Conservation (phyloP, 176 grass and related monocot genomes). For the Rhynchospora pubera region DNA sequence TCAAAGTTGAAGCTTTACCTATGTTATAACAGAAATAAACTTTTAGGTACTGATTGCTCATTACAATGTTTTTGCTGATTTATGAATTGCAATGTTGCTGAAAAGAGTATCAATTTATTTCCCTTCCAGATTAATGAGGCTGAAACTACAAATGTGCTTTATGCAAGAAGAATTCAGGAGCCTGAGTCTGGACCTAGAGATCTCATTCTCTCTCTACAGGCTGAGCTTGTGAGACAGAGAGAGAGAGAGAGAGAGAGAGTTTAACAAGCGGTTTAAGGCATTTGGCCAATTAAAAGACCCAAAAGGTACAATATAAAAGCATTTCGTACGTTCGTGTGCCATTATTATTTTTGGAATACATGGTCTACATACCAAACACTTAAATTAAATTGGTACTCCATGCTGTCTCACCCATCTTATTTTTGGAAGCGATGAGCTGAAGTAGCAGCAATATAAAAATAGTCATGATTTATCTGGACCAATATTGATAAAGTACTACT, state of each 20-base stretch:
- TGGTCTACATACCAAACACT: not conserved
- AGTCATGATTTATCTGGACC: not conserved
- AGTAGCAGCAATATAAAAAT: not conserved
- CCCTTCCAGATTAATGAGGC: slow-evolving; percentile 63
- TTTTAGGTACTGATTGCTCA: no score
- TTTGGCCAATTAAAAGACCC: slow-evolving; percentile 44
- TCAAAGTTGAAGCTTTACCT: no score
- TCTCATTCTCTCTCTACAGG: slow-evolving; percentile 41
- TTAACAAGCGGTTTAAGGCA: slow-evolving; percentile 81
- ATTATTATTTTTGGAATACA: not conserved
- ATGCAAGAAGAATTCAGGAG: slow-evolving; percentile 61
- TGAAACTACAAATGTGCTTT: slow-evolving; percentile 36
- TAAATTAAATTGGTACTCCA: not conserved
- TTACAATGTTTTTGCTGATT: no score
- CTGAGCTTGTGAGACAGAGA: slow-evolving; percentile 51
- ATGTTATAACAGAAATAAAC: no score
- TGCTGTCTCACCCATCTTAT: not conserved
- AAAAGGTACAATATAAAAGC: slow-evolving; percentile 27
- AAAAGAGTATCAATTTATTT: not conserved
- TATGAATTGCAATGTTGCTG: no score
- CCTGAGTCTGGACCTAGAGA: slow-evolving; percentile 51
- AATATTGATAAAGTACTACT: not conserved
- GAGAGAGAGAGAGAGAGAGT: slow-evolving; percentile 52
- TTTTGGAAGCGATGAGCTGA: not conserved
- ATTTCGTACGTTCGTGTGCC: not conserved